phyloP scores from a whole-genome alignment of 768 basidiomycete genomes.

The Suillus hirtellus region DNA sequence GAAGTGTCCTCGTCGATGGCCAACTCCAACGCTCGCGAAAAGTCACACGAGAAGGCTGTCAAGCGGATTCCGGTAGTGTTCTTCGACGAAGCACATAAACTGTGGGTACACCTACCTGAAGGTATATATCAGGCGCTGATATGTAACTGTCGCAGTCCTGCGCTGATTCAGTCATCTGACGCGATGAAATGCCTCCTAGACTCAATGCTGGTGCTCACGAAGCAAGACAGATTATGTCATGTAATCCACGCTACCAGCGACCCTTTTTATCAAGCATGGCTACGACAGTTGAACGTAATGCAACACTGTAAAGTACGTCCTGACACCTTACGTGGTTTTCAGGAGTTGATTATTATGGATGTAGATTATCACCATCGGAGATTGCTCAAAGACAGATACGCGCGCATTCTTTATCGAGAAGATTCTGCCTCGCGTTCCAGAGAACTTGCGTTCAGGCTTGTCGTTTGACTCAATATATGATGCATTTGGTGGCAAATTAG shows the following conservation, averaged over 20 bases:
- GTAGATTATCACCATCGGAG: slow-evolving; percentile 77
- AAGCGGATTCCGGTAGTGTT: slow-evolving; percentile 83
- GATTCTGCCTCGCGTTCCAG: slow-evolving; percentile 70
- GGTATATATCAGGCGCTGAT: slow-evolving; percentile 6
- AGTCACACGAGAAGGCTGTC: slow-evolving; percentile 35
- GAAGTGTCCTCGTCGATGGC: slow-evolving; percentile 32
- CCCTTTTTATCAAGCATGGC: slow-evolving; percentile 83
- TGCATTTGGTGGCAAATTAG: slow-evolving; percentile 82
- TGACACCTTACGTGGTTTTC: neutral
- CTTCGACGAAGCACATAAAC: slow-evolving; percentile 84
- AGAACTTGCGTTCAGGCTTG: slow-evolving; percentile 51
- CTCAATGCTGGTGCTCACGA: slow-evolving; percentile 83
- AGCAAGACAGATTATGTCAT: slow-evolving; percentile 84
- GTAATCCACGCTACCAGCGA: slow-evolving; percentile 83
- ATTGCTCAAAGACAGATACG: slow-evolving; percentile 74
- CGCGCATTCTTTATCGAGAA: slow-evolving; percentile 63
- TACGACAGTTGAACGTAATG: slow-evolving; percentile 76
- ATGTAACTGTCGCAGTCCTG: slow-evolving; percentile 47
- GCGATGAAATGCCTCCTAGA: slow-evolving; percentile 85
- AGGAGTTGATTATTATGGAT: neutral
- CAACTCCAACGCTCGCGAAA: slow-evolving; percentile 21
- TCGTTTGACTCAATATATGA: slow-evolving; percentile 75
- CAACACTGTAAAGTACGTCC: slow-evolving; percentile 72
- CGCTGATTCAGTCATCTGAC: slow-evolving; percentile 73
- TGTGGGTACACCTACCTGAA: slow-evolving; percentile 43